Evolutionary conservation across 768 basidiomycete species (phyloP).

Genomic region (Leccinellum luteum): DNA sequence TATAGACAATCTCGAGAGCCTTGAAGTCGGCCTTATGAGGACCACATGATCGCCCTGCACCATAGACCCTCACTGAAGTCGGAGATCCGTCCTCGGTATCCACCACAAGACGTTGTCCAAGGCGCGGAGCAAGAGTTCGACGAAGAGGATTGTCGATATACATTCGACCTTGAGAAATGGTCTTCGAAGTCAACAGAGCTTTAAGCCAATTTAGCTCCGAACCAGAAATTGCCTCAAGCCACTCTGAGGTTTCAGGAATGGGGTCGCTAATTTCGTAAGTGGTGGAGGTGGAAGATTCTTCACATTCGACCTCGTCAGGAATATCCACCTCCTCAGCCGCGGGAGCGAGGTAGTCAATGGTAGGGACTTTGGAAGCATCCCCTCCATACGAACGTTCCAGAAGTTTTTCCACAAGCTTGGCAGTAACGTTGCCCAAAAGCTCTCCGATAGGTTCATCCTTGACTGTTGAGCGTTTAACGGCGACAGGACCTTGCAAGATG

Average conservation of each 20-base stretch:
- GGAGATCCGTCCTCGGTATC: slow-evolving; percentile 44
- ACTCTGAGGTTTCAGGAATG: slow-evolving; percentile 62
- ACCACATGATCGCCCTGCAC: slow-evolving; percentile 79
- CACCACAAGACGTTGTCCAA: slow-evolving; percentile 75
- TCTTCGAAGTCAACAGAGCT: slow-evolving; percentile 77
- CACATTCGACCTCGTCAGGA: slow-evolving; percentile 42
- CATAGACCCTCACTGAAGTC: slow-evolving; percentile 63
- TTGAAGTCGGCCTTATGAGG: slow-evolving; percentile 74
- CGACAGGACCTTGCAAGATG: slow-evolving; percentile 95
- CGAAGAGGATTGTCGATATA: slow-evolving; percentile 90
- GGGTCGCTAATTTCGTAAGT: slow-evolving; percentile 49
- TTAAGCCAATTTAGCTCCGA: slow-evolving; percentile 81
- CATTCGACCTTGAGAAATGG: slow-evolving; percentile 80
- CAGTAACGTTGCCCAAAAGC: slow-evolving; percentile 84
- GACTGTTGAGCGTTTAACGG: slow-evolving; percentile 79
- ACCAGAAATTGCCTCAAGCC: slow-evolving; percentile 86
- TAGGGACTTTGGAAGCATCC: slow-evolving; percentile 73
- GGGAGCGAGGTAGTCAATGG: slow-evolving; percentile 79
- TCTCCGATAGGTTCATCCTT: slow-evolving; percentile 96
- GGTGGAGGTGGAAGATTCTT: slow-evolving; percentile 42
- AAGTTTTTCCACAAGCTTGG: slow-evolving; percentile 71
- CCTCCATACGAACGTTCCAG: slow-evolving; percentile 75
- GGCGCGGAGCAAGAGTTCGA: slow-evolving; percentile 80
- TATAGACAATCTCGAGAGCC: slow-evolving; percentile 71
- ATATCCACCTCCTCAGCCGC: slow-evolving; percentile 37